phyloP scores from a whole-genome alignment of 2,329 filamentous ascomycete species.

The Ophiostoma sp. region DNA sequence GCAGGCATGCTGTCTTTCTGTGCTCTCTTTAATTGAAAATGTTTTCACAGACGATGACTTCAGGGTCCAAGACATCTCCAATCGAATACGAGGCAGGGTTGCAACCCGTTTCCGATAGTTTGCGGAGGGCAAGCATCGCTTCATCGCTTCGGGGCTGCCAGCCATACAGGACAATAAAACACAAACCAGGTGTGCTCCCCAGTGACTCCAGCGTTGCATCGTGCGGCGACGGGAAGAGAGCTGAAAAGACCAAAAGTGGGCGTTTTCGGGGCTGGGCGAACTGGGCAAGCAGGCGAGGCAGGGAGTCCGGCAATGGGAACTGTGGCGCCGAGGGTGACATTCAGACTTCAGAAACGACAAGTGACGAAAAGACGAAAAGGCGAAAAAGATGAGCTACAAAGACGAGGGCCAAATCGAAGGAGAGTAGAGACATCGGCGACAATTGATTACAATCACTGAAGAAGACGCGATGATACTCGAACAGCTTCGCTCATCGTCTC shows the following conservation, averaged over 20 bases:
- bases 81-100: constrained; percentile 2
- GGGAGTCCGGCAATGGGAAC: not conserved
- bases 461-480: not conserved
- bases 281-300: not conserved
- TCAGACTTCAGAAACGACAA: not conserved
- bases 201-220: not conserved
- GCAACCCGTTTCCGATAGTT: constrained; percentile 10
- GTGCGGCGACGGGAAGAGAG: not conserved
- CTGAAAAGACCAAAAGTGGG: not conserved
- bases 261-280: not conserved
- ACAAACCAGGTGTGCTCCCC: not conserved
- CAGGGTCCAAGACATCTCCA: no score
- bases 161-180: not conserved
- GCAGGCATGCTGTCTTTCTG: not conserved
- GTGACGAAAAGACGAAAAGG: not conserved
- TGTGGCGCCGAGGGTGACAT: constrained; percentile 10
- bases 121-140: not conserved
- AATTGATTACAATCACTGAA: not conserved
- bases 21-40: not conserved
- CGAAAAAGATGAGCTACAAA: not conserved
- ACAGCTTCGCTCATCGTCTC: not conserved
- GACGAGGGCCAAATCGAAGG: not conserved
- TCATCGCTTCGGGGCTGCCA: not conserved
- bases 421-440: not conserved
- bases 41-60: not conserved